Evolutionary conservation across 495 filamentous ascomycete species (phyloP).

Genomic region (Hyaloscypha bicolor): DNA sequence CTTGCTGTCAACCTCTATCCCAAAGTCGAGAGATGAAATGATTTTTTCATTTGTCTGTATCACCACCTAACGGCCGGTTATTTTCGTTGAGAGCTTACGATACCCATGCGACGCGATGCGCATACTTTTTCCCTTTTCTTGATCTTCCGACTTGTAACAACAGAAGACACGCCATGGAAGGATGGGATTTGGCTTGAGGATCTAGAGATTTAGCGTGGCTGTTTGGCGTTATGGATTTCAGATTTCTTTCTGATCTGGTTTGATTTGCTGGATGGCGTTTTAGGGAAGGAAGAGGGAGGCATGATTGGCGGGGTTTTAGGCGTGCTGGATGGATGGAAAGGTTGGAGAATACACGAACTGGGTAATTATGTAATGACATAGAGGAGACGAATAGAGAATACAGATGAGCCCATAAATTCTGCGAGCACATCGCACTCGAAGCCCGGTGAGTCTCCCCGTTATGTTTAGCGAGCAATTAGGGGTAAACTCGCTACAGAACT

Average conservation of each 20-base stretch:
- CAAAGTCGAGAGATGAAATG: background rate
- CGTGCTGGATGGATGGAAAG: background rate
- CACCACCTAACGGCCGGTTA: conserved; percentile 24
- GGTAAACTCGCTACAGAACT: too few relatives aligned
- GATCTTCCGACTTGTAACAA: background rate
- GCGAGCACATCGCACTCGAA: too few relatives aligned
- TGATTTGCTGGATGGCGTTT: background rate
- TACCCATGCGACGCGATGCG: conserved; percentile 18
- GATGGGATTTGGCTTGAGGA: background rate
- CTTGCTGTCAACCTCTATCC: background rate
- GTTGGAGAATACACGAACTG: background rate
- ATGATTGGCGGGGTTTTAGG: background rate
- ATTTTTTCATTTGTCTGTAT: conserved; percentile 16
- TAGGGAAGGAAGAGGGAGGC: background rate
- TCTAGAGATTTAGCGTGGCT: conserved; percentile 4
- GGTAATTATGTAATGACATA: background rate
- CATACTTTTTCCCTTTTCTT: conserved; percentile 6
- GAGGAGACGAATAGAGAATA: background rate
- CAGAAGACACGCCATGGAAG: background rate
- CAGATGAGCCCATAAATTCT: background rate
- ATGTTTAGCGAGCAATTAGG: too few relatives aligned
- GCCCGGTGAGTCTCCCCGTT: too few relatives aligned
- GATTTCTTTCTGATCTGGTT: background rate
- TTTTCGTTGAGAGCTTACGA: conserved; percentile 8
- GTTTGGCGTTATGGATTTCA: background rate